Evolutionary conservation across 2,329 filamentous ascomycete species (phyloP), one percentile per base, ranked within the genome.

Genomic region (Xylariaceae sp.): DNA sequence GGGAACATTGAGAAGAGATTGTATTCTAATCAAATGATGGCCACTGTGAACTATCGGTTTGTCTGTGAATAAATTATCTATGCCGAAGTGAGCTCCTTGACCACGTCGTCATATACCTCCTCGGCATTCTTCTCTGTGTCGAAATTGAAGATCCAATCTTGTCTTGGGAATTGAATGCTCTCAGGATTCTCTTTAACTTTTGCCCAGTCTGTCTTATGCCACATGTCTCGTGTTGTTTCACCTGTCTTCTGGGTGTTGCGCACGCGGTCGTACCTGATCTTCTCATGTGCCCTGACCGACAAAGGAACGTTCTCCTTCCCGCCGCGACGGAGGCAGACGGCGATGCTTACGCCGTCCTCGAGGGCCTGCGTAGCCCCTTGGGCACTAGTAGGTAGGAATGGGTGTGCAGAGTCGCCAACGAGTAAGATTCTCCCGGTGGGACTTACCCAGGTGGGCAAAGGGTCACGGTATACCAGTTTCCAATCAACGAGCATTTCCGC

Each of bases 141-240:
- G 58, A 78, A 76, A n/a, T 72, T 65, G 51, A 80, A 76, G 18
- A 83, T 77, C 81, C 80, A 83, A 50, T 80, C 77, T 53, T 81
- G 78, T 2, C 79, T 72, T 6, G 77, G 78, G 46, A 82, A 71
- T 41, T 76, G 74, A 48, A 82, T 79, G 40, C 73, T 76, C 54
- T 75, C 70, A 0, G 79, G 79, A 45, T 81, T 74, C 57, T 78
- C 68, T 53, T 75, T 76, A 29, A 80, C 78, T 56, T 76, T 77
- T 20, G 67, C 71, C 79, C 78, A 83, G 61, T 81, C 79, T 3
- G 79, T 79, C 67, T 80, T 82, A 62, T 84, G 81, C 81, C 81
- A 83, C 71, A 75, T 75, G 58, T 82, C 79, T 23, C 79, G 73
- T 0, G 79, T 80, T 5, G 72, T 74, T 61, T 81, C 78, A 3